Base-by-base conservation (phyloP, 257 asterid genomes). In the Solanum arcanum region DNA sequence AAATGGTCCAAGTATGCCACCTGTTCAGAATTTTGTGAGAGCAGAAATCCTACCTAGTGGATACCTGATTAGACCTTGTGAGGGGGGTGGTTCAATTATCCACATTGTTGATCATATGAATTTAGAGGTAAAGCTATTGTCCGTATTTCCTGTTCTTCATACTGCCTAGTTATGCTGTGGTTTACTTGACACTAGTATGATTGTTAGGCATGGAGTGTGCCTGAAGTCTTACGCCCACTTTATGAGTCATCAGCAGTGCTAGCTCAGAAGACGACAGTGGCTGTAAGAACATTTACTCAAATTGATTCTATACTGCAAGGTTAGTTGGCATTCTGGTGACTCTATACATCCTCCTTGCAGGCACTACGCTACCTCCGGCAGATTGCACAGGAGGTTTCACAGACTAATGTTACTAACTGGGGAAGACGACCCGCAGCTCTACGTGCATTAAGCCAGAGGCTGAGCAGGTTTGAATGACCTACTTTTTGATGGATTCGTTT, bases 1-100 rank as follows among this genome's bases (percentile, higher is more conserved):
- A 76, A 96, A 96, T 89, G 97, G 97, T 91, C 97, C 97, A 14
- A 93, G 92, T 90, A 96, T 96, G 98, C 98, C 98, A 33, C 91
- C 97, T 20, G 97, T 92, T 64, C 96, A 89, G 86, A 94, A 94
- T 89, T 96, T 94, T 86, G 97, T 94, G 86, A 92, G 98, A 87
- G 98, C 98, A 10, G 98, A 96, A 90, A 89, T 96, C 93, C 88
- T 94, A 88, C 95, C 98, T 31, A 94, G 98, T 91, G 98, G 98
- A 66, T 96, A 92, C 93, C 91, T 96, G 44, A 91, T 96, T 86
- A 94, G 98, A 88, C 98, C 98, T 72, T 96, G 98, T 88, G 98
- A 95, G 41, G 98, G 98, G 16, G 98, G 98, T 52, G 98, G 98
- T 37, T 95, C 98, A 12, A 93, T 96, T 72, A 94, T 96, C 91